A percentile compares a stretch with the other conserved stretches of the same genome.
Conservation (phyloP, 2,329 filamentous ascomycete genomes). For the Fusarium mangiferae region DNA sequence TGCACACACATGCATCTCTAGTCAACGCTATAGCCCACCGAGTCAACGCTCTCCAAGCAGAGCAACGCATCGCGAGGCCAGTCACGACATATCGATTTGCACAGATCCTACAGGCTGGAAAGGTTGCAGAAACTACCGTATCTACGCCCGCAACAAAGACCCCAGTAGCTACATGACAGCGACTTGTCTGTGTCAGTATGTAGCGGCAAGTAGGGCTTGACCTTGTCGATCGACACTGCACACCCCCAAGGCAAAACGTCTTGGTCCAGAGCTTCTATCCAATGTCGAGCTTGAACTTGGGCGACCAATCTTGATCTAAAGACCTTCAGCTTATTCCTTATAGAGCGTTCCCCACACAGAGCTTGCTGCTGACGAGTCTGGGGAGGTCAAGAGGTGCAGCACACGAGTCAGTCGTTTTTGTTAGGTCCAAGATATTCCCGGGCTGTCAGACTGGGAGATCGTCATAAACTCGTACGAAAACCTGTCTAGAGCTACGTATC, state of each 20-base stretch:
- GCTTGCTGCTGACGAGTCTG: slow-evolving; percentile 8
- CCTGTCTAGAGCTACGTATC: not conserved
- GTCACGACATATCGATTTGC: slow-evolving; percentile 11
- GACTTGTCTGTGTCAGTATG: slow-evolving; percentile 9
- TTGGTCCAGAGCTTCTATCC: slow-evolving; percentile 1
- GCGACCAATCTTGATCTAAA: not conserved
- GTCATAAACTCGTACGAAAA: not conserved
- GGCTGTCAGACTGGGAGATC: not conserved
- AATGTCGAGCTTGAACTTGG: slow-evolving; percentile 6
- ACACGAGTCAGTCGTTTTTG: slow-evolving; percentile 12
- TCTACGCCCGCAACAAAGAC: slow-evolving; percentile 10
- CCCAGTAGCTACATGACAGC: not conserved
- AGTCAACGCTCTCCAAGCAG: slow-evolving; percentile 2
- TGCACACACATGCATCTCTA: not conserved
- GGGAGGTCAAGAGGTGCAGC: not conserved
- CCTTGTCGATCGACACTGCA: slow-evolving; percentile 15
- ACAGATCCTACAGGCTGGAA: slow-evolving; percentile 3
- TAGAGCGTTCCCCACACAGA: slow-evolving; percentile 2
- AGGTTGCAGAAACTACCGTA: slow-evolving; percentile 8
- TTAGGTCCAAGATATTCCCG: slow-evolving; percentile 16
- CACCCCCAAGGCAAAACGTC: not conserved
- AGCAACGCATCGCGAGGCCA: not conserved
- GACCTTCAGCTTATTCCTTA: not conserved
- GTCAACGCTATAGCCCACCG: not conserved
- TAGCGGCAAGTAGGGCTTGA: not conserved